These are phyloP conservation scores for Tetrapyrgos nigripes DNA, from an alignment of 1,284 basidiomycete genomes.

Conservation along the genomic window DNA sequence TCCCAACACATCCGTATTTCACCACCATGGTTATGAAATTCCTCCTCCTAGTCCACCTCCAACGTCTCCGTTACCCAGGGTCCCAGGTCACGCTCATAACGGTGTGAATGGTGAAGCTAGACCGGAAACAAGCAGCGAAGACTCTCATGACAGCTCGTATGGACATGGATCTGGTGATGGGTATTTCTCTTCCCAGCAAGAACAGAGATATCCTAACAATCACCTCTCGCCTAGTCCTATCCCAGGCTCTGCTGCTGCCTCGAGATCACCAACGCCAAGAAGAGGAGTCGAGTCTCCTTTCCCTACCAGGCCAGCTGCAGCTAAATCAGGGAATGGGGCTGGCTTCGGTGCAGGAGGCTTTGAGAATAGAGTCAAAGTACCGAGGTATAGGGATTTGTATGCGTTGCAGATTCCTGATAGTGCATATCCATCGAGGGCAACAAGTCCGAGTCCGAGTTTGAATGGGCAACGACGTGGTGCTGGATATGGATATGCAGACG, in stretches of 20 bases:
- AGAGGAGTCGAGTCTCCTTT: constrained; percentile 15
- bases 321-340: background rate
- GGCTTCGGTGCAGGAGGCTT: constrained; percentile 1
- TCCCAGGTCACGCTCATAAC: constrained; percentile 2
- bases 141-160: background rate
- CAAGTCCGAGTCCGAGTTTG: background rate
- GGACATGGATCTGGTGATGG: background rate
- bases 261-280: background rate
- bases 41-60: constrained; percentile 18
- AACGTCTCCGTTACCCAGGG: constrained; percentile 12
- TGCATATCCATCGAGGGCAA: background rate
- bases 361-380: constrained; percentile 12
- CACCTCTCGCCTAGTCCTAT: background rate
- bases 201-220: no score
- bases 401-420: background rate
- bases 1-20: constrained; percentile 7
- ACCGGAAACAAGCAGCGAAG: no score
- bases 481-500: background rate
- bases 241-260: background rate
- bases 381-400: constrained; percentile 17
- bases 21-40: constrained; percentile 8
- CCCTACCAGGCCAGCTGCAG: constrained; percentile 9
- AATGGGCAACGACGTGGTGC: background rate
- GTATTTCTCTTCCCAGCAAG: background rate
- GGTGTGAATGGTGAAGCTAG: no score